Evolutionary conservation across 805 yeast species (phyloP), one percentile per base, ranked within the genome.

Genomic region (Myxozyma monticola): DNA sequence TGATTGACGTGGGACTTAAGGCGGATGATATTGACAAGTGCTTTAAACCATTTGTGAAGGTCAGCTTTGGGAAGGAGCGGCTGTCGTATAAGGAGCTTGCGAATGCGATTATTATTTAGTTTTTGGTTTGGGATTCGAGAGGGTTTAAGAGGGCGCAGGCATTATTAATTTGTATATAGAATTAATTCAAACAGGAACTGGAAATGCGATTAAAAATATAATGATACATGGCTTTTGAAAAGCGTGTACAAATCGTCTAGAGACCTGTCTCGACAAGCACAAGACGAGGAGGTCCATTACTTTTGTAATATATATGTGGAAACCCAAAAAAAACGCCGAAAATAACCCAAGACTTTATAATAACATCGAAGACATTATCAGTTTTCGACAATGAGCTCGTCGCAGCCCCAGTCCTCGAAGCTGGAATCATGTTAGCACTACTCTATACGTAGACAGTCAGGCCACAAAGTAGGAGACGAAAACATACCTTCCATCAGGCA

Each of bases 351-450:
- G n/a, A n/a, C n/a, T n/a, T n/a, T n/a, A n/a, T n/a, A n/a, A n/a
- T n/a, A n/a, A n/a, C n/a, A n/a, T n/a, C n/a, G n/a, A n/a, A n/a
- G n/a, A n/a, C n/a, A n/a, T n/a, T n/a, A 8, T 65, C 71, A 81
- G 64, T 76, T 80, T 68, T 93, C 98, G 49, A 90, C 87, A 66
- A 93, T 90, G 65, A 93, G 78, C 72, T 93, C 99, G 69, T 93
- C 98, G 65, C 96, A 93, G 45, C 96, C 96, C 99, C 99, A 93
- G 68, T 93, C 99, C 72, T 93, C 99, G 65, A 81, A 91, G 45
- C 95, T 81, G 44, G 10, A 8, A 14, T 8, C 4, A 10, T 21
- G 22, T 24, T 22, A 36, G 24, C 26, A 5, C 7, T 36, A 7
- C 7, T n/a, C 26, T 15, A 7, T 37, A 7, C 10, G 9, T 8